phyloP scores from a whole-genome alignment of 2,329 filamentous ascomycete genomes.

The Diaporthe nobilis region DNA sequence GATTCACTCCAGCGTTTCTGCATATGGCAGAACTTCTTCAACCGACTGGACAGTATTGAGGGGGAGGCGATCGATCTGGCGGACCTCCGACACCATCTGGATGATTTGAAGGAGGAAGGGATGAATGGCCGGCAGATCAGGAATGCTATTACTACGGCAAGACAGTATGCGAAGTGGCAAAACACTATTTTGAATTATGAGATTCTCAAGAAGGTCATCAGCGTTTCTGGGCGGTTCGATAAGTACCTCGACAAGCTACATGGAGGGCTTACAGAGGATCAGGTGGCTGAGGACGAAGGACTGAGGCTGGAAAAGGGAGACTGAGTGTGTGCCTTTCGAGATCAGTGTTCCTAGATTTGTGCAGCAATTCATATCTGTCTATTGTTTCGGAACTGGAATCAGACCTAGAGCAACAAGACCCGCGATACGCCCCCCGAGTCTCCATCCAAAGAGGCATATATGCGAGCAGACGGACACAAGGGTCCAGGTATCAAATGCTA shows the following conservation, averaged over 20 bases:
- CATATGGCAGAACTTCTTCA: no score
- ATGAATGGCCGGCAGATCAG: slow-evolving; percentile 18
- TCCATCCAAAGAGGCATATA: not conserved
- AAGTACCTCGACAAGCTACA: slow-evolving; percentile 20
- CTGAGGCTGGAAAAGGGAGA: not conserved
- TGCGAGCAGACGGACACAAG: not conserved
- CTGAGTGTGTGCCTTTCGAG: not conserved
- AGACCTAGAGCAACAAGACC: not conserved
- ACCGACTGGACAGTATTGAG: no score
- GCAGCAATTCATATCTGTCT: not conserved
- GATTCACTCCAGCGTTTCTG: no score
- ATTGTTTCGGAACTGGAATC: no score
- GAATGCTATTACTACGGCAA: slow-evolving; percentile 44
- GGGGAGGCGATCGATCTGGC: no score
- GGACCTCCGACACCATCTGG: no score
- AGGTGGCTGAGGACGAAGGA: not conserved
- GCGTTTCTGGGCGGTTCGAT: slow-evolving; percentile 5
- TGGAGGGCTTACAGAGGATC: not conserved
- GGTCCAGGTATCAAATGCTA: not conserved
- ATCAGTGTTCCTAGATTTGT: not conserved
- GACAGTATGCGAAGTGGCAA: slow-evolving; percentile 44
- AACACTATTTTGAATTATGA: slow-evolving; percentile 7
- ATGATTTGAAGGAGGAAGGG: no score
- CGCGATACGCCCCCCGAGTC: no score
- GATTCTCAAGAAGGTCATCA: slow-evolving; percentile 1